Evolutionary conservation across 306 rosid species (phyloP), one percentile per base, ranked within the genome.

Genomic region (Pyrus bretschneideri): DNA sequence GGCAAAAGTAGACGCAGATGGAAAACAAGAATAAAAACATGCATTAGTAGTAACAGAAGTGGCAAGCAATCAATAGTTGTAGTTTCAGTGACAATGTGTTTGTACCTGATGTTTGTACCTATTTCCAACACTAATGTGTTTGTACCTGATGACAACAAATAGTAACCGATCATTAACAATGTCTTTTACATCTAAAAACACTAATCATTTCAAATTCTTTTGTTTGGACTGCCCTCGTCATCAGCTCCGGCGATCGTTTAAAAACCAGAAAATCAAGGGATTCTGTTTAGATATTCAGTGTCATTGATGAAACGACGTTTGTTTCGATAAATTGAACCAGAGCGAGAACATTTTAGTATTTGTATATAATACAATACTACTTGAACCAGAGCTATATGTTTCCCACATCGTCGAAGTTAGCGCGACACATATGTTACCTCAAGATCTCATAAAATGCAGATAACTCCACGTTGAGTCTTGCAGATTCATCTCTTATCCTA

Each of bases 41-140:
- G 85, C 85, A 52, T 18, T 68, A 57, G 78, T 80, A 71, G 83
- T 81, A 73, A 86, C 71, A 68, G 58, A 77, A 77, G 83, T 73
- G 45, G 83, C 75, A 54, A 76, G 76, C 69, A 83, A 77, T 68
- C 49, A 79, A 17, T 69, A 66, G n/a, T 65, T 64, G 67, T 9
- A 74, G 51, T 29, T 67, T 54, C 22, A 14, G 6, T 35, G 23
- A 35, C 51, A 13, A 23, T 1, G 0, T 33, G 38, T 33, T 0
- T 33, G 25, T 57, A 42, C 25, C 35, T 57, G 55, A 35, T 38
- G 75, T 31, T 31, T 31, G 35, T 18, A 45, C 9, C 35, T 30
- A 21, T n/a, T 54, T 38, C 31, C 33, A 71, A 71, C 65, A 71
- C 51, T 55, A 13, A 23, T 1, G 0, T 33, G 38, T 33, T 1